Conservation (phyloP, 2,329 filamentous ascomycete species). For the Volutella citrinella region DNA sequence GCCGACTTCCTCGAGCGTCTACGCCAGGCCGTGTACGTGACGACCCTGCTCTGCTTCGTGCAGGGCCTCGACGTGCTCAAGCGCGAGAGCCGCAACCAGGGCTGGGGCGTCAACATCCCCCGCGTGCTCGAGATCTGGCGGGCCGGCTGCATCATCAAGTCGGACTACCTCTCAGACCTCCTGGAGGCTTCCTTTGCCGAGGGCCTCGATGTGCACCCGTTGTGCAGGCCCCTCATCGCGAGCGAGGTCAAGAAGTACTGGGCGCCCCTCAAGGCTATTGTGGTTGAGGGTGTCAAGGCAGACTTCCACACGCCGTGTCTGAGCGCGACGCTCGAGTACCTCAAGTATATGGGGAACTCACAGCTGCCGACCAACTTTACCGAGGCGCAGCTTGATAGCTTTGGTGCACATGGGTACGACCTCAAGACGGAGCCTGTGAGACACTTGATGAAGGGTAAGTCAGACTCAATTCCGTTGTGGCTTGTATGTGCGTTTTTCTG, state of each 20-base stretch:
- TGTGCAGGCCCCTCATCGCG: slow-evolving; percentile 25
- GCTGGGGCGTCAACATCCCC: slow-evolving; percentile 55
- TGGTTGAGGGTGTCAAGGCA: slow-evolving; percentile 49
- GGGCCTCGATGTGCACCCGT: slow-evolving; percentile 35
- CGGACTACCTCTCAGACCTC: slow-evolving; percentile 61
- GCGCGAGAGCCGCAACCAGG: slow-evolving; percentile 53
- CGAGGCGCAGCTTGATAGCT: slow-evolving; percentile 70
- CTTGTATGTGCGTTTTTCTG: not conserved
- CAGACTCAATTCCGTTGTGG: not conserved
- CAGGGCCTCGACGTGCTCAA: slow-evolving; percentile 66
- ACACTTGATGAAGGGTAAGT: slow-evolving; percentile 7
- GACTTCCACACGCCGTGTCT: slow-evolving; percentile 60
- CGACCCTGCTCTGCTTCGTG: slow-evolving; percentile 60
- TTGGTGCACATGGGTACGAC: slow-evolving; percentile 52
- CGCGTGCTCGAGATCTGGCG: slow-evolving; percentile 62
- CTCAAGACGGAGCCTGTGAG: slow-evolving; percentile 9
- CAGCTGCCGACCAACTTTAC: slow-evolving; percentile 66
- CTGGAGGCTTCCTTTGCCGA: slow-evolving; percentile 44
- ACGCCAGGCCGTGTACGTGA: slow-evolving; percentile 58
- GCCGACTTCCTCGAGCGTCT: slow-evolving; percentile 51
- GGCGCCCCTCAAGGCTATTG: slow-evolving; percentile 51
- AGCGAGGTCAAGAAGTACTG: slow-evolving; percentile 51
- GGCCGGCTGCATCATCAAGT: slow-evolving; percentile 68
- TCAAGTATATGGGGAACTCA: slow-evolving; percentile 60
- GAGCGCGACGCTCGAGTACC: slow-evolving; percentile 61